Evolutionary conservation across 805 yeast genomes (phyloP).

Genomic region (Cyberlindnera mrakii): DNA sequence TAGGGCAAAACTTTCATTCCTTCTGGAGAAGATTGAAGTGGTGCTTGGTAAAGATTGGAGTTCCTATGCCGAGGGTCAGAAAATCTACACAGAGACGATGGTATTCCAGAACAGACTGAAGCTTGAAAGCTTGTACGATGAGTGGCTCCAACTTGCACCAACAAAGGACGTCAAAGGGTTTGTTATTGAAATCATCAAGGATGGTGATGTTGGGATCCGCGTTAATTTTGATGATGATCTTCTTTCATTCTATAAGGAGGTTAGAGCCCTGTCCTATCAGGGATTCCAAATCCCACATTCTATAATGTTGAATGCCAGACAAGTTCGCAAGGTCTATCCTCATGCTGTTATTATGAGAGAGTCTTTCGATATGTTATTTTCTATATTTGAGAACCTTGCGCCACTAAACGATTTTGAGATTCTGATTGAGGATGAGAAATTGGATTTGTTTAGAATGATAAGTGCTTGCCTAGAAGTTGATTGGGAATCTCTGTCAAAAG

Average conservation of each 20-base stretch:
- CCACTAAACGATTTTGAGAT: slow-evolving; percentile 35
- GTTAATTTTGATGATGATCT: slow-evolving; percentile 48
- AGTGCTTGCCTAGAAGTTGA: slow-evolving; percentile 30
- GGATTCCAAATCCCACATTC: slow-evolving; percentile 54
- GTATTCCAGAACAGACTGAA: slow-evolving; percentile 42
- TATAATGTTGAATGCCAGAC: slow-evolving; percentile 40
- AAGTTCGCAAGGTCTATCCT: slow-evolving; percentile 48
- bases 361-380: slow-evolving; percentile 36
- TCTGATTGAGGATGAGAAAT: slow-evolving; percentile 33
- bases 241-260: slow-evolving; percentile 45
- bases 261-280: slow-evolving; percentile 40
- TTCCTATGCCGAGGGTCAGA: slow-evolving; percentile 59
- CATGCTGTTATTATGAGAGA: slow-evolving; percentile 50
- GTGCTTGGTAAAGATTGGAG: slow-evolving; percentile 60
- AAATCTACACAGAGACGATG: slow-evolving; percentile 44
- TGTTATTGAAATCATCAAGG: slow-evolving; percentile 34
- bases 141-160: slow-evolving; percentile 41
- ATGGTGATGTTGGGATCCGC: slow-evolving; percentile 24
- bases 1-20: slow-evolving; percentile 33
- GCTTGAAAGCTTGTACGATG: slow-evolving; percentile 31
- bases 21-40: slow-evolving; percentile 40
- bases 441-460: slow-evolving; percentile 29
- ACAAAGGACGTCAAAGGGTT: slow-evolving; percentile 25
- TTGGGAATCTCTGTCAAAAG: slow-evolving; percentile 51
- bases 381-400: slow-evolving; percentile 25